Evolutionary conservation across 2,329 filamentous ascomycete genomes (phyloP), one percentile per base, ranked within the genome.

Genomic region (Davidsoniella virescens): DNA sequence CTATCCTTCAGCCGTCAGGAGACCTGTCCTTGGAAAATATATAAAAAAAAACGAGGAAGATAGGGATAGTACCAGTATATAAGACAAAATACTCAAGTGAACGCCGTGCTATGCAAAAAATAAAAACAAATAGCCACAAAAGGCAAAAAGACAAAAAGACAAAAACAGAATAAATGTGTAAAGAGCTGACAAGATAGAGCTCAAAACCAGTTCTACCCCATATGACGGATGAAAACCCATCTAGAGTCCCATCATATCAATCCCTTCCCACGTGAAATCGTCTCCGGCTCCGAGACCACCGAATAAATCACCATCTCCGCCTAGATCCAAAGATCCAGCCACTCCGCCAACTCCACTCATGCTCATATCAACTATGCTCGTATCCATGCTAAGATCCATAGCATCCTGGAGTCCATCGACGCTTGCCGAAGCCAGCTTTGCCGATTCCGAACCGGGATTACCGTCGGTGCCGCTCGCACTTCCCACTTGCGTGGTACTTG

Each of bases 381-480:
- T 47, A 41, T 47, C 49, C 26, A 51, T 40, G 16, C 43, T 29
- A 10, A 52, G 47, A 16, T 49, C 51, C 41, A 46, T 40, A 3
- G 36, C 18, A 12, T 49, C 40, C 6, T 20, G 18, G 14, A 47
- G 25, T 6, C 43, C 49, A 14, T 70, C 67, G 2, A 68, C 59
- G 7, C 60, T 62, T 20, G 68, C 69, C 2, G 63, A 61, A 2
- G 64, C 67, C 16, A 62, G 12, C 14, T 38, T 37, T 6, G n/a
- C 7, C 39, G 16, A 33, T 12, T 44, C 23, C 12, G 43, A 25
- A 17, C 20, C 64, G 3, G 69, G 68, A 0, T 65, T 68, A 2
- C 64, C 67, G 53, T 72, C 63, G 14, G 65, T 64, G 44, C 70
- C 67, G 9, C 60, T 8, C n/a, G 43, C 17, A 10, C 7, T 29